Base-by-base conservation (phyloP, 495 filamentous ascomycete genomes). In the Tuber borchii region DNA sequence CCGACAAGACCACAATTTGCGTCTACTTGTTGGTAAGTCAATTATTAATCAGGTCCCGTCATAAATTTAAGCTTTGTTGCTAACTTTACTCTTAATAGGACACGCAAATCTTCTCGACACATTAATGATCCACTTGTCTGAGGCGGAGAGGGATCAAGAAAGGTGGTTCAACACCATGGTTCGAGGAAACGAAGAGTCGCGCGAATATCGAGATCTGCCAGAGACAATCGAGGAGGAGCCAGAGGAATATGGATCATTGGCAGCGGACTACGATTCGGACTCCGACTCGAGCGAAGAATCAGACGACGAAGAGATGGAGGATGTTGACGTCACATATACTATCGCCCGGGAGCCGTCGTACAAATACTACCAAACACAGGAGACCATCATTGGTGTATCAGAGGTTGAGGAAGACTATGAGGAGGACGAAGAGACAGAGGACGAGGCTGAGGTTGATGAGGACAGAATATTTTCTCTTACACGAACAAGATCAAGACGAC, bases 51-150 rank as follows among this genome's bases (percentile, higher is more conserved):
- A 2, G 69, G n/a, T 17, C 6, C 34, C 65, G 37, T 39, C 10
- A 65, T 51, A 61, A 14, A 16, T 37, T 68, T n/a, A 37, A 70
- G 37, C 40, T 51, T 68, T 22, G 46, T 81, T 76, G 17, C 79
- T 81, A 74, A 81, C 45, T 71, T 26, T 73, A 31, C 68, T 46
- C 43, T 31, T 71, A 43, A 71, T 51, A 82, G 89, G 96, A 75
- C 95, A 99, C 85, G 95, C 95, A 88, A 99, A 99, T 88, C 90
- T 99, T 20, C 92, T 99, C 80, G 95, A 99, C 86, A 90, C 90
- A 19, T 87, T 99, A 79, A 98, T 97, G 95, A 87, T 97, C 76
- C 94, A 97, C 83, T 92, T 99, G 26, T 90, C 92, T 84, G 92
- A 96, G 61, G 95, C 96, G 82, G 96, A 99, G 87, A 89, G 90